These are phyloP conservation scores for Ephemerocybe angulata DNA, from an alignment of 768 basidiomycete genomes.

Conservation along the genomic window DNA sequence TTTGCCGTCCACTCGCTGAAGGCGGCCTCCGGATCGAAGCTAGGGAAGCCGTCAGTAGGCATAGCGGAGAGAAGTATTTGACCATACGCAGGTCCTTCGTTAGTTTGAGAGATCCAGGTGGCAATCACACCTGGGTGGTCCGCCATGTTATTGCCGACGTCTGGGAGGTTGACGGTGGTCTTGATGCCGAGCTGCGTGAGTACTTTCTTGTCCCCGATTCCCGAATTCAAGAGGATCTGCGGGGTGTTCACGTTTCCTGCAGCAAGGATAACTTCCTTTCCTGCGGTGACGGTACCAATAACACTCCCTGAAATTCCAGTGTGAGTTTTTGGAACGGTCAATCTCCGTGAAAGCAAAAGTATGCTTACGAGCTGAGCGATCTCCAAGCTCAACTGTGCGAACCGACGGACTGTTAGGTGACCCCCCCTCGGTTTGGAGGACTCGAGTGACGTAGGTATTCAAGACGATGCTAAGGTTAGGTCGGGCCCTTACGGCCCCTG, in stretches of 20 bases:
- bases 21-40: slow-evolving; percentile 11
- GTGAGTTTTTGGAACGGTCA: not conserved
- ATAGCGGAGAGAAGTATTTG: not conserved
- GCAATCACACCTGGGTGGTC: slow-evolving; percentile 10
- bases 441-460: not conserved
- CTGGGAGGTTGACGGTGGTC: slow-evolving; percentile 17
- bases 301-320: not conserved
- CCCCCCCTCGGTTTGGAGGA: not conserved
- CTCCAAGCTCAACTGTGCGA: slow-evolving; percentile 5
- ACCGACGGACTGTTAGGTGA: not conserved
- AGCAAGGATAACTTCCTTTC: slow-evolving; percentile 47
- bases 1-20: slow-evolving; percentile 20
- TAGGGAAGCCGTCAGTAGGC: not conserved
- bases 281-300: slow-evolving; percentile 34
- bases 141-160: slow-evolving; percentile 20
- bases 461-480: slow-evolving; percentile 1
- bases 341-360: not conserved
- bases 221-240: slow-evolving; percentile 23
- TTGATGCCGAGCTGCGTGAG: slow-evolving; percentile 14
- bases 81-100: not conserved
- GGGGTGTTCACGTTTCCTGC: slow-evolving; percentile 20
- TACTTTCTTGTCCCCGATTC: slow-evolving; percentile 22
- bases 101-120: not conserved
- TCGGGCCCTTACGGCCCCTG: not conserved
- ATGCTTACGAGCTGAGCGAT: not conserved